Base-by-base conservation (phyloP, 176 grass and related monocot species). In the Musa schizocarpa region DNA sequence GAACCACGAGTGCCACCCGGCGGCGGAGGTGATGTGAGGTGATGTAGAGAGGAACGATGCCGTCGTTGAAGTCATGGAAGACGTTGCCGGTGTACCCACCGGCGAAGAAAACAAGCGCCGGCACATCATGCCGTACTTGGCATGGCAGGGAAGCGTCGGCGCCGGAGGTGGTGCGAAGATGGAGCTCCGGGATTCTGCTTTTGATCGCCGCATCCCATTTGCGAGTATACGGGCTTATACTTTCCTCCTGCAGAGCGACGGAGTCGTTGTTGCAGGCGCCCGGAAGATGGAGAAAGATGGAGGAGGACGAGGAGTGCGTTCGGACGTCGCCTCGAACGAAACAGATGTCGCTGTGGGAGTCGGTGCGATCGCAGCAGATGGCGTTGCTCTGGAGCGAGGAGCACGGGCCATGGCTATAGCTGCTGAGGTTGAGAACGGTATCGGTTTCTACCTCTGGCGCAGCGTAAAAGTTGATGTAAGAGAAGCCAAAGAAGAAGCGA, bases 1-100 rank as follows among this genome's bases (percentile, higher is more conserved):
- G 77, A 55, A 93, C 85, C 17, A 98, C 76, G 53, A 93, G 74
- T 53, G 85, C 86, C 72, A 98, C 90, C 58, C 74, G 85, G 1
- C 84, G 78, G 0, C 81, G 76, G 54, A 93, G 57, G 78, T 86
- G 90, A 2, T 57, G 54, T 14, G 95, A 78, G 64, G 95, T 93
- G 26, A 98, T 86, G 84, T 91, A 98, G 58, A 98, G 84, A 63
- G 95, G 95, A 34, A 98, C 75, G 62, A 98, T 84, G 62, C 90
- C 95, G 79, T 98, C 95, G 78, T 91, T 98, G 90, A 98, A 98
- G 65, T 93, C 90, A 78, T 98, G 95, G 69, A 91, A 98, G 53
- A 93, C 88, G 77, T 98, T 98, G 9, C 90, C 95, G 19, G 95
- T 98, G 81, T 89, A 98, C 4, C 90, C 95, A 55, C 95, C 95